phyloP scores from a whole-genome alignment of 1,284 basidiomycete species.

The Erythrobasidium hasegawianum region DNA sequence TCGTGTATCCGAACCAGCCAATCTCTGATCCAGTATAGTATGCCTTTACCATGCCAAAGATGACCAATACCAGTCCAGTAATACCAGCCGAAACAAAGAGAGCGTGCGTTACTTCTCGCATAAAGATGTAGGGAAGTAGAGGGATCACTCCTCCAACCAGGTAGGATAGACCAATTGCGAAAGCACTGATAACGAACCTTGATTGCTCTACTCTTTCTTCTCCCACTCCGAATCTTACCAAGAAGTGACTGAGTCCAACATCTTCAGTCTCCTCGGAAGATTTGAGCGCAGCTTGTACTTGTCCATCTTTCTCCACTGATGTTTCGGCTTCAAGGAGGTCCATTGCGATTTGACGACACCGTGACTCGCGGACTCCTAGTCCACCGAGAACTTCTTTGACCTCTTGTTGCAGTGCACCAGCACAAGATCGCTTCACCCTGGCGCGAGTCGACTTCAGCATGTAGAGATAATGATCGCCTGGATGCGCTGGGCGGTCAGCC shows the following conservation, averaged over 20 bases:
- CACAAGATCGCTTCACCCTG: slow-evolving; percentile 80
- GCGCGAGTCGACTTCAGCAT: slow-evolving; percentile 57
- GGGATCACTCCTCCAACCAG: slow-evolving; percentile 75
- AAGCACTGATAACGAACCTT: slow-evolving; percentile 71
- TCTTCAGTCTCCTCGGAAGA: slow-evolving; percentile 52
- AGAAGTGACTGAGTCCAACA: slow-evolving; percentile 79
- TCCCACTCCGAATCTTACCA: slow-evolving; percentile 82
- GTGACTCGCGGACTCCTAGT: slow-evolving; percentile 77
- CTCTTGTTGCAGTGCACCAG: slow-evolving; percentile 92
- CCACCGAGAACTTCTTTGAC: slow-evolving; percentile 81
- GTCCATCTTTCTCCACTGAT: slow-evolving; percentile 28
- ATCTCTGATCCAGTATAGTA: slow-evolving; percentile 66
- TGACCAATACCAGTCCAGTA: slow-evolving; percentile 61
- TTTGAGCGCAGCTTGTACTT: slow-evolving; percentile 43
- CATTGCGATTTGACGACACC: slow-evolving; percentile 73
- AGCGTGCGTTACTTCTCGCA: slow-evolving; percentile 53
- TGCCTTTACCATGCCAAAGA: slow-evolving; percentile 81
- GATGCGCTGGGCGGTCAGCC: neutral
- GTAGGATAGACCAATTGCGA: slow-evolving; percentile 86
- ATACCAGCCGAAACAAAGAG: slow-evolving; percentile 58
- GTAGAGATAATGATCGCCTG: slow-evolving; percentile 63
- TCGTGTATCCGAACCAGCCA: slow-evolving; percentile 60
- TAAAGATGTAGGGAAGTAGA: slow-evolving; percentile 75
- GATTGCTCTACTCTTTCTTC: slow-evolving; percentile 76
- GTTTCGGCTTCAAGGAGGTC: slow-evolving; percentile 64